These are phyloP conservation scores for Monilinia laxa DNA, from an alignment of 2,329 filamentous ascomycete genomes.

Conservation along the genomic window DNA sequence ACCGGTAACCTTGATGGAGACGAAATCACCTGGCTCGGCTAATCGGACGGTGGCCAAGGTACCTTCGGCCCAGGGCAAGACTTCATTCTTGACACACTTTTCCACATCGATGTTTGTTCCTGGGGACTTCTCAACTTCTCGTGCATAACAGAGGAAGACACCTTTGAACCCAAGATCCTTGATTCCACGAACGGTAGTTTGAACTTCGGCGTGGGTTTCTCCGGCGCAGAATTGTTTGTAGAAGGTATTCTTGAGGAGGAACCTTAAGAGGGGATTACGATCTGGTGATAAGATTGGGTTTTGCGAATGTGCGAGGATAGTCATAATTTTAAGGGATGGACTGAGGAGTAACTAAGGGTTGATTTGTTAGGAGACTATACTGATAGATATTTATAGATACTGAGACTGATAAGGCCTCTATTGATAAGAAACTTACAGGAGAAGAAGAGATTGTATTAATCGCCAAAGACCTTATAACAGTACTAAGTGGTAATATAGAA, in stretches of 20 bases:
- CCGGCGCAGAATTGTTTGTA: slow-evolving; percentile 92
- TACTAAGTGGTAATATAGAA: slow-evolving; percentile 63
- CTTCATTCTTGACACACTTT: slow-evolving; percentile 57
- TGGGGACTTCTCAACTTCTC: slow-evolving; percentile 66
- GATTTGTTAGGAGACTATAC: too few species aligned
- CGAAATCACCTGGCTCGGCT: slow-evolving; percentile 51
- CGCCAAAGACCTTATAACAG: slow-evolving; percentile 66
- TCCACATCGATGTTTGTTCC: slow-evolving; percentile 48
- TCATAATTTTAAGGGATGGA: slow-evolving; percentile 68
- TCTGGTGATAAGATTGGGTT: slow-evolving; percentile 70
- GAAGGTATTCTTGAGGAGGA: slow-evolving; percentile 75
- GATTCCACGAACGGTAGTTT: slow-evolving; percentile 60
- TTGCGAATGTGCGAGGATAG: slow-evolving; percentile 66
- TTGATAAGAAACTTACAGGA: slow-evolving; percentile 40
- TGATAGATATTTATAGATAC: too few species aligned
- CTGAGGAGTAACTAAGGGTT: slow-evolving; percentile 56
- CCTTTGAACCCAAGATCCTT: slow-evolving; percentile 77
- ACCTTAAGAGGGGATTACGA: slow-evolving; percentile 67
- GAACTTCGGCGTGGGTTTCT: slow-evolving; percentile 68
- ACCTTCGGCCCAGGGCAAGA: slow-evolving; percentile 69
- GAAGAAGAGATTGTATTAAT: slow-evolving; percentile 72
- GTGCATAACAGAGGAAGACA: slow-evolving; percentile 81
- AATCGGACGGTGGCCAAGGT: slow-evolving; percentile 70
- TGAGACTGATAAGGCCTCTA: too few species aligned
- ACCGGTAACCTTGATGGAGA: slow-evolving; percentile 71